Conservation (phyloP, 345 rosid genomes). For the Clarkia xantiana region DNA sequence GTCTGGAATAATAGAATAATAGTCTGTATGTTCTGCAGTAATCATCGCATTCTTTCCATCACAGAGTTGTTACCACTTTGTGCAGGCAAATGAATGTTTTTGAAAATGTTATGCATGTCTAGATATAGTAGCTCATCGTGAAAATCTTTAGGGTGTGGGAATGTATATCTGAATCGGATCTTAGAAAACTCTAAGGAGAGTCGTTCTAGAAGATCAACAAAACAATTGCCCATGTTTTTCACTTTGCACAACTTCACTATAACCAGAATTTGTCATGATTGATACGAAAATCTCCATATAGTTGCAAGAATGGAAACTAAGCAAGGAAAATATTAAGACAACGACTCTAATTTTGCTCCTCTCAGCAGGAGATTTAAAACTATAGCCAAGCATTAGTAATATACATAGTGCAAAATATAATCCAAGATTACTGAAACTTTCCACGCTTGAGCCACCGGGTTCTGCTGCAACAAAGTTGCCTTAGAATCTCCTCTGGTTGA, state of each 20-base stretch:
- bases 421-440: too few relatives aligned
- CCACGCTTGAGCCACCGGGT: too few relatives aligned
- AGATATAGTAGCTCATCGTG: constrained; percentile 64
- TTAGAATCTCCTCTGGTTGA: too few relatives aligned
- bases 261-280: constrained; percentile 76
- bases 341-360: too few relatives aligned
- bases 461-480: too few relatives aligned
- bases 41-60: constrained; percentile 72
- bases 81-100: constrained; percentile 78
- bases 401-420: too few relatives aligned
- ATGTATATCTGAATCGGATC: constrained; percentile 89
- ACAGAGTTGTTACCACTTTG: constrained; percentile 67
- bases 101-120: constrained; percentile 69
- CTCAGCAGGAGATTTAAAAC: too few relatives aligned
- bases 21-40: constrained; percentile 56
- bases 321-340: too few relatives aligned
- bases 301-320: too few relatives aligned
- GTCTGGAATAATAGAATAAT: constrained; percentile 72
- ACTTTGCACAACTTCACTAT: constrained; percentile 58
- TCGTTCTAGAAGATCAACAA: constrained; percentile 73
- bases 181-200: constrained; percentile 75
- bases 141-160: constrained; percentile 91
- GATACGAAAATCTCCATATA: constrained; percentile 90
- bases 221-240: constrained; percentile 63
- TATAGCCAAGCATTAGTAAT: too few relatives aligned